phyloP scores from a whole-genome alignment of 1,284 basidiomycete genomes.

The Albatrellus sp. region DNA sequence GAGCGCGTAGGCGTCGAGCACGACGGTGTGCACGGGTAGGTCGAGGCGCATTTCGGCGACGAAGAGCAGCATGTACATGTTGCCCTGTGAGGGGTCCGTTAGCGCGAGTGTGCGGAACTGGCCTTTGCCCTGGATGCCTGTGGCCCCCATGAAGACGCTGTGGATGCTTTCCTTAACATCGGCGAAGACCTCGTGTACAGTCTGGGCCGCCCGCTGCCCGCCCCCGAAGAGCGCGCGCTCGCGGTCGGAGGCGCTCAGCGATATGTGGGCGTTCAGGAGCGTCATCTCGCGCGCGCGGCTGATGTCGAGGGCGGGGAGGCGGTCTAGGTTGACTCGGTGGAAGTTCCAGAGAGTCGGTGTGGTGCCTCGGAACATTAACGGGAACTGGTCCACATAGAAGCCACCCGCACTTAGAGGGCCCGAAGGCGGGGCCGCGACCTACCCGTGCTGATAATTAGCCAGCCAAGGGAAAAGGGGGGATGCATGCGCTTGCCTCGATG shows the following conservation, averaged over 20 bases:
- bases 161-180: conserved; percentile 22
- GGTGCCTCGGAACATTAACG: conserved; percentile 13
- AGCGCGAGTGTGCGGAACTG: conserved; percentile 19
- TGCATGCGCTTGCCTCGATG: neutral
- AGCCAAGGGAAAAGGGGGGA: neutral
- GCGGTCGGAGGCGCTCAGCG: conserved; percentile 19
- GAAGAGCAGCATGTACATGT: conserved; percentile 25
- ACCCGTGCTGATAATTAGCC: neutral
- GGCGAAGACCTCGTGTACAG: conserved; percentile 15
- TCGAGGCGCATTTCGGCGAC: conserved; percentile 31
- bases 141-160: conserved; percentile 16
- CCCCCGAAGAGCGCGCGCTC: conserved; percentile 12
- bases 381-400: conserved; percentile 21
- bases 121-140: conserved; percentile 11
- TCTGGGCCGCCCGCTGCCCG: conserved; percentile 6
- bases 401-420: conserved; percentile 17
- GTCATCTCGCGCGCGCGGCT: conserved; percentile 1
- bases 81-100: conserved; percentile 13
- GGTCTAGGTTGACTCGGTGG: conserved; percentile 27
- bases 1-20: conserved; percentile 31
- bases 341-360: conserved; percentile 24
- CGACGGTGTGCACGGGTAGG: conserved; percentile 27
- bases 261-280: conserved; percentile 17
- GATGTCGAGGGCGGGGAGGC: conserved; percentile 21
- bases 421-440: conserved; percentile 18